Base-by-base conservation (phyloP, 495 filamentous ascomycete species). In the Hypoxylon fuscum region DNA sequence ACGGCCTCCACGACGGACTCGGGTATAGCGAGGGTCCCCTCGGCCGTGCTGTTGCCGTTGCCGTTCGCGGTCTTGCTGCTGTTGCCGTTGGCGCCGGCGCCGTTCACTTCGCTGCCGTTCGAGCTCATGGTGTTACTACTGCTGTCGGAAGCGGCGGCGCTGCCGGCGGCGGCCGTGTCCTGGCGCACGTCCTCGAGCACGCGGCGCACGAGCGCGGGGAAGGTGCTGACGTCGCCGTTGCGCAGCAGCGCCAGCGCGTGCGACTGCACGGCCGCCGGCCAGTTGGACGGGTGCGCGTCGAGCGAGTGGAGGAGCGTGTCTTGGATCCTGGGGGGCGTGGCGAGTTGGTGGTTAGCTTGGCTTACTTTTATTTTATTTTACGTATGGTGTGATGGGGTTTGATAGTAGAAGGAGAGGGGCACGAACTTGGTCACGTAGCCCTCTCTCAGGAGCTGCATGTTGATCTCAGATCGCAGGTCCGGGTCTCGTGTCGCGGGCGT, bases 381-480 rank as follows among this genome's bases (percentile, higher is more conserved):
- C 12, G 23, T 1, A 12, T 22, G 32, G 14, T 17, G 35, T n/a
- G n/a, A n/a, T n/a, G n/a, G n/a, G n/a, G n/a, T n/a, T n/a, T n/a
- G 17, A 22, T 20, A 7, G 18, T 23, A 2, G 18, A 35, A 32
- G 52, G 12, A 45, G 12, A 11, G 22, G 51, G 44, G 35, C 35
- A 62, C 67, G 29, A 73, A 83, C 83, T 80, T 81, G 17, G 71
- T 58, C 9, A 82, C 72, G 52, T 83, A 73, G 2, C 81, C 81
- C 10, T 83, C 79, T 27, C 73, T 72, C 20, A 84, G 68, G 3
- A 85, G 60, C 1, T 75, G 40, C 15, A 68, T 66, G 66, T 85
- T 85, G 57, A 85, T 82, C 42, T 83, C 72, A 3, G 83, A 82
- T 5, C 83, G 69, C 44, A 85, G 71, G 12, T 84, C 82, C 15